Evolutionary conservation across 1,284 basidiomycete genomes (phyloP), one percentile per base, ranked within the genome.

Genomic region (Austroboletus novae-zelandiae): DNA sequence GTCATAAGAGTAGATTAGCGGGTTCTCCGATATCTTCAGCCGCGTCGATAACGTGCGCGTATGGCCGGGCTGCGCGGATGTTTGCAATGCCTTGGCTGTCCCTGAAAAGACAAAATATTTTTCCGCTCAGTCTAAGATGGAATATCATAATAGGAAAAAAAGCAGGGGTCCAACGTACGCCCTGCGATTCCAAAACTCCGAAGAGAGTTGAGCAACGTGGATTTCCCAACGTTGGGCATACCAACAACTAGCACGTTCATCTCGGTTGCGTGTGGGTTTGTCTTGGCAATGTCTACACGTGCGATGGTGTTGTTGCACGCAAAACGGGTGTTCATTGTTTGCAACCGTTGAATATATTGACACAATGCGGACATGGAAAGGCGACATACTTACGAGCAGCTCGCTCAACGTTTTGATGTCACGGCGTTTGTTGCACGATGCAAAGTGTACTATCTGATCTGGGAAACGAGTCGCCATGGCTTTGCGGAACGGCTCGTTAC

Each of bases 181-280:
- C 92, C 93, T 54, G 82, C 77, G 30, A 96, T 89, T 5, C 95
- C 96, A 54, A 87, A 86, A 61, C 86, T 85, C 39, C 97, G 81
- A n/a, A 99, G 76, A 0, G 91, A 85, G 65, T 99, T 99, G 14
- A 99, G 74, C 45, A 99, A 71, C 4, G 92, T 94, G 27, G 94
- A 97, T 73, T 99, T 99, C 43, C 97, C 97, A 39, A 98, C 94
- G 66, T 99, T 99, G 5, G 96, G 96, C 96, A 99, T 99, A 23
- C 96, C 96, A 47, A 95, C 85, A 23, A 97, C 91, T 6, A 97
- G 78, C 9, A 98, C 84, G 62, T 94, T 93, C 56, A 91, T 72
- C 65, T 91, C 88, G 51, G 83, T 80, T 41, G 82, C 74, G 53
- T 86, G 79, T 47, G 80, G 79, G 62, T 86, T 78, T 39, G 75